A percentile compares a stretch with the other conserved stretches of the same genome.
Conservation (phyloP, 768 basidiomycete species). For the Arthromyces matolae region DNA sequence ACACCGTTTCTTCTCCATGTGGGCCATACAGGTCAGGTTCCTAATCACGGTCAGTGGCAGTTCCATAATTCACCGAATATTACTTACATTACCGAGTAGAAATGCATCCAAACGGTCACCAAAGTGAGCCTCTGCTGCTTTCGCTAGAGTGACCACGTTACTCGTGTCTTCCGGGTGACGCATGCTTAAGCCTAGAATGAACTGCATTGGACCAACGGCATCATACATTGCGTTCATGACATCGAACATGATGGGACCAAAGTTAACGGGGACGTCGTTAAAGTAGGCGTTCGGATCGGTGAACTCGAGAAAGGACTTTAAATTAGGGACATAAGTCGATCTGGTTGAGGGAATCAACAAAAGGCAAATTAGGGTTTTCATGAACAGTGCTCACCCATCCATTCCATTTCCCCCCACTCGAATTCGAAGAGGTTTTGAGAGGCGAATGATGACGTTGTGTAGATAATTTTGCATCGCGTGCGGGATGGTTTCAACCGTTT, state of each 20-base stretch:
- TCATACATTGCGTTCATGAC: conserved; percentile 34
- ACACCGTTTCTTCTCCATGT: conserved; percentile 23
- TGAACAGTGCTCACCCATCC: conserved; percentile 24
- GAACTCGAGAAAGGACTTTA: conserved; percentile 24
- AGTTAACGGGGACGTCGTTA: too few species aligned
- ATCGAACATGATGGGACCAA: conserved; percentile 32
- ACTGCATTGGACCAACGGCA: conserved; percentile 32
- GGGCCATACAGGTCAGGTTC: conserved; percentile 35
- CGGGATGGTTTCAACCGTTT: conserved; percentile 25
- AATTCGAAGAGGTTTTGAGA: conserved; percentile 32
- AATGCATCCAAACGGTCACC: conserved; percentile 31
- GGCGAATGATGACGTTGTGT: conserved; percentile 27
- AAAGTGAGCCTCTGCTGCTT: conserved; percentile 24
- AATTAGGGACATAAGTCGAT: conserved; percentile 29
- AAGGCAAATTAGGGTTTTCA: neutral
- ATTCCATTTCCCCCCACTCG: conserved; percentile 38
- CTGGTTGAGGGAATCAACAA: conserved; percentile 6
- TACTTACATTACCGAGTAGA: conserved; percentile 33
- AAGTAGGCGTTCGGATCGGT: conserved; percentile 32
- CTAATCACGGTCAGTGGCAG: conserved; percentile 12
- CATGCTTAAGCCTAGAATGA: conserved; percentile 33
- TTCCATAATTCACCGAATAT: neutral
- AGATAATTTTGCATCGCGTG: conserved; percentile 36
- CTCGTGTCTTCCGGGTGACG: conserved; percentile 22
- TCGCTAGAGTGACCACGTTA: conserved; percentile 24